Base-by-base conservation (phyloP, 176 grass and related monocot species). In the Pontederia paniculata region DNA sequence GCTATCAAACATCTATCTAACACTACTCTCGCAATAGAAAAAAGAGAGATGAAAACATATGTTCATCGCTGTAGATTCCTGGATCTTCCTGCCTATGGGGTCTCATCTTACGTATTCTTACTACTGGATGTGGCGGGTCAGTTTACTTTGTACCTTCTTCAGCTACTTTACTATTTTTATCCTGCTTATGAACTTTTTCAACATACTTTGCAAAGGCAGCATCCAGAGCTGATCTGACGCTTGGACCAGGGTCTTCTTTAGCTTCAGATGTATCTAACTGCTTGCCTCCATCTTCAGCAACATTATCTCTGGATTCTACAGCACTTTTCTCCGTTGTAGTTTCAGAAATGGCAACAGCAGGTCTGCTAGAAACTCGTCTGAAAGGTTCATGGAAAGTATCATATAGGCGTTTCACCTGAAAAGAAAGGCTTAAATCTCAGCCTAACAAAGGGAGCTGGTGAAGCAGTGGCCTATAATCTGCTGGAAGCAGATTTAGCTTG, bases 301-400 rank as follows among this genome's bases (percentile, higher is more conserved):
- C 58, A 74, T 76, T 67, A 44, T 55, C 51, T 19, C 19, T 77
- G 53, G 63, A 28, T 68, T 86, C 53, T 1, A 58, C 76, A 48
- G 70, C 75, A 14, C n/a, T 68, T 73, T 54, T 80, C 58, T 73
- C 83, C 47, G 79, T 61, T 71, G 79, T n/a, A 48, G 86, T 84
- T 68, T 88, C 86, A 37, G 77, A 77, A 49, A 90, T 44, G 8
- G 79, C 74, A 66, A 83, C 54, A 56, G 77, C 77, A 50, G 80
- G 68, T 44, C 74, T 68, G 21, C 31, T 37, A 0, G 57, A 55
- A 52, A 79, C 72, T 28, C 83, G 68, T 77, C 68, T 90, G 61
- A 97, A 97, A 12, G 91, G 91, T 74, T 97, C 86, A 7, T 97
- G 86, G 54, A 97, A 97, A 57, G 80, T 87, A 72, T 97, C 91